Evolutionary conservation across 768 basidiomycete genomes (phyloP).

Genomic region (Lentinula lateritia): DNA sequence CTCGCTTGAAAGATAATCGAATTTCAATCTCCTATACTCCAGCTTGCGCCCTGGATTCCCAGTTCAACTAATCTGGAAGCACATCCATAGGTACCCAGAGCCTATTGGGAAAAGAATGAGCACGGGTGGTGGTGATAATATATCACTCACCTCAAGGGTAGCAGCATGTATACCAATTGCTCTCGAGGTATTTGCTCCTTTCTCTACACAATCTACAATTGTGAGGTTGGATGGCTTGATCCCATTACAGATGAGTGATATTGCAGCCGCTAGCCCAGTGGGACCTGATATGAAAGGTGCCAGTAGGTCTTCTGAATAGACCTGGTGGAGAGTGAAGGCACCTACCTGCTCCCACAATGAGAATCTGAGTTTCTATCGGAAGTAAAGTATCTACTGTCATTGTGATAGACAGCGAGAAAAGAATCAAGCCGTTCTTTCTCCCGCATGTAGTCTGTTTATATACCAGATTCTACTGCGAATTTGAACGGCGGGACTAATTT

Average conservation of each 20-base stretch:
- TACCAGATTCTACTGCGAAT: too few relatives aligned
- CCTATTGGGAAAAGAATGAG: constrained; percentile 17
- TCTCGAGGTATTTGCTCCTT: constrained; percentile 34
- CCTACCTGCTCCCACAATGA: constrained; percentile 12
- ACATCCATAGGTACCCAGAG: constrained; percentile 29
- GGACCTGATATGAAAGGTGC: constrained; percentile 3
- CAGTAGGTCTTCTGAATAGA: neutral
- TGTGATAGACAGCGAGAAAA: too few relatives aligned
- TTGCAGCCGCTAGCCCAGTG: constrained; percentile 21
- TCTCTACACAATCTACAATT: constrained; percentile 29
- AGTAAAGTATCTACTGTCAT: neutral
- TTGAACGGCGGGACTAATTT: too few relatives aligned
- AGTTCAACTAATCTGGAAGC: constrained; percentile 25
- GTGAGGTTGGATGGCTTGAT: constrained; percentile 24
- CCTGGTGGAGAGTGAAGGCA: neutral
- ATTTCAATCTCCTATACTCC: constrained; percentile 17
- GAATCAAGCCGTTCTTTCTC: too few relatives aligned
- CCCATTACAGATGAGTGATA: constrained; percentile 30
- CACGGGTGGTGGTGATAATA: neutral
- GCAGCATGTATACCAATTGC: constrained; percentile 37
- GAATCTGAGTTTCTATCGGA: neutral
- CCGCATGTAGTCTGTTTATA: too few relatives aligned
- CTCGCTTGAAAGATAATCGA: constrained; percentile 9
- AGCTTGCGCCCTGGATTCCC: constrained; percentile 18
- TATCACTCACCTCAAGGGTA: constrained; percentile 35